Evolutionary conservation across 352 stramenopile genomes (phyloP).

Genomic region (Globisporangium camurandrum): DNA sequence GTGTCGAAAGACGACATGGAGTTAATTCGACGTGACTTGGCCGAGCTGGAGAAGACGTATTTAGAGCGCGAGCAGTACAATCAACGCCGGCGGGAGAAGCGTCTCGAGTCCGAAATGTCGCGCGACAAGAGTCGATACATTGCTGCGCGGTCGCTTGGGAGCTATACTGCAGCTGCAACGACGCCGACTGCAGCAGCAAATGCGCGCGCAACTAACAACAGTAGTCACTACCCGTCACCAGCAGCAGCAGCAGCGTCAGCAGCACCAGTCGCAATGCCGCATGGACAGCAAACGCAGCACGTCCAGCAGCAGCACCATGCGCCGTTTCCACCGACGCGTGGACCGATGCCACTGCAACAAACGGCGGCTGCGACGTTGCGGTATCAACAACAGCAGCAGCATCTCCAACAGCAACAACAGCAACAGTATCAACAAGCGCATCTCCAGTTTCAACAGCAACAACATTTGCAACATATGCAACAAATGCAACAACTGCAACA

Average conservation of each 20-base stretch:
- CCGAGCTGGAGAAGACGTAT: slow-evolving; percentile 93
- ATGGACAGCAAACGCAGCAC: slow-evolving; percentile 1
- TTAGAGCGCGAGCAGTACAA: slow-evolving; percentile 94
- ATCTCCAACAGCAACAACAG: slow-evolving; percentile 4
- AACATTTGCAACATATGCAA: too few relatives aligned
- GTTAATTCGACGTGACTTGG: slow-evolving; percentile 64
- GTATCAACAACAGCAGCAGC: slow-evolving; percentile 9
- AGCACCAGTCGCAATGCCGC: neutral
- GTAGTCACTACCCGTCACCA: slow-evolving; percentile 3
- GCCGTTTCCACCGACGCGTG: slow-evolving; percentile 10
- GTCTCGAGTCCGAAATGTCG: slow-evolving; percentile 73
- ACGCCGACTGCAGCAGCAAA: neutral
- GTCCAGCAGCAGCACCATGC: slow-evolving; percentile 3
- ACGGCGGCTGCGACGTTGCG: neutral
- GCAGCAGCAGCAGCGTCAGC: slow-evolving; percentile 5
- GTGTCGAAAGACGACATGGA: slow-evolving; percentile 75
- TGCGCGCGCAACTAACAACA: slow-evolving; percentile 2
- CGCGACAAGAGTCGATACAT: slow-evolving; percentile 64
- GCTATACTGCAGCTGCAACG: slow-evolving; percentile 15
- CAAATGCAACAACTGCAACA: too few relatives aligned
- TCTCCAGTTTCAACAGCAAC: slow-evolving; percentile 13
- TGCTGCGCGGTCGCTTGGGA: slow-evolving; percentile 15
- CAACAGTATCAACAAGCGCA: slow-evolving; percentile 7
- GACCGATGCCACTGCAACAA: slow-evolving; percentile 9
- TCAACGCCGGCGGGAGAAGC: slow-evolving; percentile 83